Conservation (phyloP, 345 rosid species). For the Lepidium sativum region DNA sequence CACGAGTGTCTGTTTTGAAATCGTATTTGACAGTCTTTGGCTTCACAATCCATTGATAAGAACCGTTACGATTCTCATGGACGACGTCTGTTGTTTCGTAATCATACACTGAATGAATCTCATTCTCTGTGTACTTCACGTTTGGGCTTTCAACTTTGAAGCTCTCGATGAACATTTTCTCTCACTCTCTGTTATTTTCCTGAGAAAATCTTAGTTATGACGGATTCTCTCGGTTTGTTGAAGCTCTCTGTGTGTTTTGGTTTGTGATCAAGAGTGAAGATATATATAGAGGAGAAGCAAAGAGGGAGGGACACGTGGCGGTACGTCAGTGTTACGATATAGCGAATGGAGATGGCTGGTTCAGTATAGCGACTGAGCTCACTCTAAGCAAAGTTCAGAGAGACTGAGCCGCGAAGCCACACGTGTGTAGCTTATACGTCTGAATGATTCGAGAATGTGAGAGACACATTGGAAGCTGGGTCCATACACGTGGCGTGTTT, state of each 20-base stretch:
- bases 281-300: conserved; percentile 15
- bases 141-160: conserved; percentile 87
- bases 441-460: not conserved
- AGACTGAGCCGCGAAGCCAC: conserved; percentile 8
- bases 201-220: not conserved
- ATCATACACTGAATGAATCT: conserved; percentile 73
- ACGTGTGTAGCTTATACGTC: not conserved
- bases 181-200: not conserved
- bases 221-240: not conserved
- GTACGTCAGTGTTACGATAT: not conserved
- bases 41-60: conserved; percentile 80
- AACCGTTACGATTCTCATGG: conserved; percentile 67
- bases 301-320: conserved; percentile 19
- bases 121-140: conserved; percentile 68
- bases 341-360: conserved; percentile 1
- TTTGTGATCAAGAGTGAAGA: conserved; percentile 6
- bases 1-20: conserved; percentile 68
- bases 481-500: conserved; percentile 21
- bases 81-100: conserved; percentile 94
- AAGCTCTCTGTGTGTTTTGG: conserved; percentile 4
- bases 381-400: not conserved
- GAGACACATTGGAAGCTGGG: conserved; percentile 20
- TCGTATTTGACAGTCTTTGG: conserved; percentile 85
- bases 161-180: conserved; percentile 66
- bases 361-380: not conserved